phyloP scores from a whole-genome alignment of 2,329 filamentous ascomycete genomes.

The Xylaria sp. region DNA sequence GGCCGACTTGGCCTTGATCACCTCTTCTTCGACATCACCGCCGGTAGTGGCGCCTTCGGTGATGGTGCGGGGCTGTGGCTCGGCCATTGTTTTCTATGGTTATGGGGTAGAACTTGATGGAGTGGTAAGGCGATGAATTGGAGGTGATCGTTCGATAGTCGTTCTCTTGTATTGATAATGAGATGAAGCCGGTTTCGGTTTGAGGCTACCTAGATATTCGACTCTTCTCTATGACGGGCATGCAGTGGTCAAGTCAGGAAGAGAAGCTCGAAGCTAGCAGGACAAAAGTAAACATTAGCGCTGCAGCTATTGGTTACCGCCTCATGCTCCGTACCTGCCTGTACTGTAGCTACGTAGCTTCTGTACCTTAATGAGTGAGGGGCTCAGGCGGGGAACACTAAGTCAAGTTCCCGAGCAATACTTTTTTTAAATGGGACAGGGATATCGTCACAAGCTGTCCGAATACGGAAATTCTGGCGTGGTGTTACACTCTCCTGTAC shows the following conservation, averaged over 20 bases:
- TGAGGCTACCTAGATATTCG: neutral
- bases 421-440: neutral
- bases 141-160: neutral
- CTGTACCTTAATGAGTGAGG: neutral
- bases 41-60: conserved; percentile 69
- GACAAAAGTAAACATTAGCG: neutral
- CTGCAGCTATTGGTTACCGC: no score
- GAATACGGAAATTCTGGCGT: conserved; percentile 28
- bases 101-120: no score
- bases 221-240: no score
- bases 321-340: no score
- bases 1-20: conserved; percentile 68
- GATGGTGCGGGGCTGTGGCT: conserved; percentile 67
- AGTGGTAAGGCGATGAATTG: no score
- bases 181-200: neutral
- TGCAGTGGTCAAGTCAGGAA: neutral
- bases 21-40: conserved; percentile 67
- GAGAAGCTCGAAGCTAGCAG: neutral
- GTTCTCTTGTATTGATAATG: neutral
- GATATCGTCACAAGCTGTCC: conserved; percentile 34
- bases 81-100: conserved; percentile 61
- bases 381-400: conserved; percentile 1
- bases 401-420: neutral
- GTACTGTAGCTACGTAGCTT: no score
- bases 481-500: neutral